Percentiles rank a stretch among this genome's conserved stretches.
phyloP scores from a whole-genome alignment of 495 filamentous ascomycete genomes.

The Penicillium lividum region DNA sequence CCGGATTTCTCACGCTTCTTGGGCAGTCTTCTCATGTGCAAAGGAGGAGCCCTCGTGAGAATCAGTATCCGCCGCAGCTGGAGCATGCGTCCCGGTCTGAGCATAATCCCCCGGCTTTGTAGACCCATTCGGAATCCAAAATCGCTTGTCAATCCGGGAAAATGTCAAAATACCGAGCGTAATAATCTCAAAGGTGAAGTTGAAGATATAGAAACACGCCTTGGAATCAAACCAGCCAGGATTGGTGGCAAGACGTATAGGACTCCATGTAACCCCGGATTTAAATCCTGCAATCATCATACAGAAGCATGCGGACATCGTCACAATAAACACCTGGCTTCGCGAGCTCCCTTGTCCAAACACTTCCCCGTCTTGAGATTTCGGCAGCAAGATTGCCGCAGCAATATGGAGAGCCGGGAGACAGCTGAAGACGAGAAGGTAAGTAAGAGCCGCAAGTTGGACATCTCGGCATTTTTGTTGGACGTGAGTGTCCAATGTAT shows the following conservation, averaged over 20 bases:
- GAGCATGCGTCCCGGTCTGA: not conserved
- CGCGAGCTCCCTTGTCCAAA: slow-evolving; percentile 70
- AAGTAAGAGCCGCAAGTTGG: slow-evolving; percentile 66
- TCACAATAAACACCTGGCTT: slow-evolving; percentile 65
- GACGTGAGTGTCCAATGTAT: slow-evolving; percentile 57
- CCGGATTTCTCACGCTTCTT: not conserved
- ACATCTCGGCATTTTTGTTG: slow-evolving; percentile 58
- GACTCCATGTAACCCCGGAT: slow-evolving; percentile 56
- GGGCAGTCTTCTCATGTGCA: not conserved
- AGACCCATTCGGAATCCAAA: slow-evolving; percentile 55
- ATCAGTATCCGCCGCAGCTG: not conserved
- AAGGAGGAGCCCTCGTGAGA: not conserved
- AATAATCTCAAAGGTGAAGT: slow-evolving; percentile 70
- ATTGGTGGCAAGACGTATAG: slow-evolving; percentile 48
- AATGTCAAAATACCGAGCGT: slow-evolving; percentile 66
- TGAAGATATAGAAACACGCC: slow-evolving; percentile 77
- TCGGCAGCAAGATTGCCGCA: slow-evolving; percentile 51
- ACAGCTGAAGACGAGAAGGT: slow-evolving; percentile 70
- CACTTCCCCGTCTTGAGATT: slow-evolving; percentile 53
- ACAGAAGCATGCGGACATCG: slow-evolving; percentile 54
- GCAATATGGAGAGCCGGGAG: slow-evolving; percentile 67
- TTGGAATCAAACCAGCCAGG: slow-evolving; percentile 70
- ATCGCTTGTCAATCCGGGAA: slow-evolving; percentile 69
- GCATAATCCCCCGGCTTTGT: not conserved
- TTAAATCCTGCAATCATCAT: slow-evolving; percentile 73